Evolutionary conservation across 2,329 filamentous ascomycete genomes (phyloP), one percentile per base, ranked within the genome.

Genomic region (Rutstroemia sp.): DNA sequence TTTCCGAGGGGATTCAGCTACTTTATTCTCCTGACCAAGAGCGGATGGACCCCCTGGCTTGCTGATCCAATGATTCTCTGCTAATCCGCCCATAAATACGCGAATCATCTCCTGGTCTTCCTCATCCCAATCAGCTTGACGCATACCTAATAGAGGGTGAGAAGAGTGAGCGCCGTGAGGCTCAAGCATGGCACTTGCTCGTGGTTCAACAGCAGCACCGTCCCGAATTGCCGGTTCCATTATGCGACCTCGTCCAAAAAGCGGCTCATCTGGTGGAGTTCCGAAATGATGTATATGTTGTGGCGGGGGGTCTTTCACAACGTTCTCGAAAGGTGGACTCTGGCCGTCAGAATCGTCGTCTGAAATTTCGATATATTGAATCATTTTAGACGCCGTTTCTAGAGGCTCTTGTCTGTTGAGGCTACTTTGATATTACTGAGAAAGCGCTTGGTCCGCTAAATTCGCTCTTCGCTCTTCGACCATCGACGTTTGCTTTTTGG

Each of bases 31-130:
- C 39, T 54, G 38, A 30, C 27, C 27, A 10, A 30, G 2, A 30
- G 27, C 8, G 16, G 50, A 25, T 52, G 12, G 38, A 45, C 23
- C 23, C 23, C 23, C 23, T 23, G 23, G 23, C 23, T 42, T 30
- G 7, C 37, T 12, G 19, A 19, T 10, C 16, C 23, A 14, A n/a
- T 39, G 37, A 19, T 21, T 37, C 17, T 12, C 2, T 2, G 7
- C 9, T 21, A 37, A 46, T 4, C 44, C 47, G 34, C 51, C 53
- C 47, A 42, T 37, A 16, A 56, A n/a, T 4, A 45, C 23, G 19
- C 47, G 53, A 38, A 51, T 45, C 14, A 56, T 5, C 2, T 44
- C 38, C 44, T 55, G 45, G 8, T 48, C 55, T 27, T 48, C 19
- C 9, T 45, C 45, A 16, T 3, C 21, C 21, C 48, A 57, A 3